These are phyloP conservation scores for Teunomyces panamensis DNA, from an alignment of 805 yeast species.

Conservation along the genomic window DNA sequence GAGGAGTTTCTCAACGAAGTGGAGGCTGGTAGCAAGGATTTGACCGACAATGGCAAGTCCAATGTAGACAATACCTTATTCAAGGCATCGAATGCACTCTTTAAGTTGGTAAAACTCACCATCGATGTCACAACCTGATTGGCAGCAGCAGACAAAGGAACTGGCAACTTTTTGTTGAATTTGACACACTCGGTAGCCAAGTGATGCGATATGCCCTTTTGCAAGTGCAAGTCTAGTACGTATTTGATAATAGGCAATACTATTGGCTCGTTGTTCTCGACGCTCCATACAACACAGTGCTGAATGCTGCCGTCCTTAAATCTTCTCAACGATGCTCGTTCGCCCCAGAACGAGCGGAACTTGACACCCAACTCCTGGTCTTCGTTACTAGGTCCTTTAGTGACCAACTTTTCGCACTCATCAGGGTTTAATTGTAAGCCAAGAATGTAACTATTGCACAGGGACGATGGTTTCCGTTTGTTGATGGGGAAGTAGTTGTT, in stretches of 20 bases:
- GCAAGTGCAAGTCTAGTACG: slow-evolving; percentile 62
- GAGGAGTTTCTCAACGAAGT: slow-evolving; percentile 76
- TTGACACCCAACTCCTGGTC: slow-evolving; percentile 53
- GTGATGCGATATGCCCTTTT: slow-evolving; percentile 36
- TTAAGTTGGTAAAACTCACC: slow-evolving; percentile 28
- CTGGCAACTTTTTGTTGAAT: slow-evolving; percentile 54
- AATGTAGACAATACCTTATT: slow-evolving; percentile 46
- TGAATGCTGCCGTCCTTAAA: slow-evolving; percentile 90
- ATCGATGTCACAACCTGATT: slow-evolving; percentile 44
- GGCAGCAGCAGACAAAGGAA: slow-evolving; percentile 56
- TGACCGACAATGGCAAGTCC: slow-evolving; percentile 65
- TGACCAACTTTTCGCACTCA: slow-evolving; percentile 76
- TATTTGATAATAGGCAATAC: slow-evolving; percentile 63
- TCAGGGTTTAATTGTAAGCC: slow-evolving; percentile 70
- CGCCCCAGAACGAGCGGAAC: slow-evolving; percentile 89
- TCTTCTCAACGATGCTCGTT: slow-evolving; percentile 77
- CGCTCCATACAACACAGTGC: slow-evolving; percentile 88
- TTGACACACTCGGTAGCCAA: slow-evolving; percentile 37
- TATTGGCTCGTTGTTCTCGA: slow-evolving; percentile 54
- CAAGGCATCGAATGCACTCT: slow-evolving; percentile 48
- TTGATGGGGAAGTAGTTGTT: slow-evolving; percentile 35
- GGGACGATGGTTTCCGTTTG: slow-evolving; percentile 52
- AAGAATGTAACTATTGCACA: slow-evolving; percentile 39
- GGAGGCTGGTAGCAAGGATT: slow-evolving; percentile 70
- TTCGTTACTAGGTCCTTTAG: slow-evolving; percentile 74